Base-by-base conservation (phyloP, 768 basidiomycete genomes). In the Calocybe gangraenosa region DNA sequence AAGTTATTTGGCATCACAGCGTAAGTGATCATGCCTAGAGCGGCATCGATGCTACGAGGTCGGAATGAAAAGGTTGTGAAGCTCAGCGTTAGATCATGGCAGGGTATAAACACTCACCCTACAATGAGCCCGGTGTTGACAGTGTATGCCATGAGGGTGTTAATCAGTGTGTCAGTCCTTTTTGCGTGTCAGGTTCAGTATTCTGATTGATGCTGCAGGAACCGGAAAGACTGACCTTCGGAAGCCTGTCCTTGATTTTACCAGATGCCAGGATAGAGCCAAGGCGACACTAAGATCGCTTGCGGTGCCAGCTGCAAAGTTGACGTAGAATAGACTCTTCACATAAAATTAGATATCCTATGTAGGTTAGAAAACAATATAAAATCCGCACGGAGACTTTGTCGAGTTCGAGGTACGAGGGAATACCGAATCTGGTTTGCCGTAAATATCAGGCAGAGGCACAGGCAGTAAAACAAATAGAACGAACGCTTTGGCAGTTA, bases 1-100 rank as follows among this genome's bases (percentile, higher is more conserved):
- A 76, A 73, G 46, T 77, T 81, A 28, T 65, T 46, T 0, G 78
- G 79, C 79, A 81, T 80, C 2, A 66, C 60, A 22, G 65, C 60
- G 49, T 75, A 79, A 49, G 67, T 54, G 48, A 75, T 61, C 57
- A 75, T 65, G 2, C 76, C 76, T 14, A 73, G 51, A 8, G 61
- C 56, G 2, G 76, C 73, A 44, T 77, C 71, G 10, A 78, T 39
- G 6, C 78, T 80, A 41, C 31, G 30, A n/a, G n/a, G n/a, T n/a
- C 35, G 17, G n/a, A 37, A 18, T 6, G 25, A 11, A 33, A 20
- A 8, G 13, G 7, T 21, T 37, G 11, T 30, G 30, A 15, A 20
- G 6, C 49, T 3, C 35, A 23, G 2, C 13, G 17, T n/a, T 37
- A 33, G 30, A 30, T 5, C 7, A 19, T 2, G 33, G 22, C 11